Conservation (phyloP, 805 yeast species). For the Saccharomyces mikatae region DNA sequence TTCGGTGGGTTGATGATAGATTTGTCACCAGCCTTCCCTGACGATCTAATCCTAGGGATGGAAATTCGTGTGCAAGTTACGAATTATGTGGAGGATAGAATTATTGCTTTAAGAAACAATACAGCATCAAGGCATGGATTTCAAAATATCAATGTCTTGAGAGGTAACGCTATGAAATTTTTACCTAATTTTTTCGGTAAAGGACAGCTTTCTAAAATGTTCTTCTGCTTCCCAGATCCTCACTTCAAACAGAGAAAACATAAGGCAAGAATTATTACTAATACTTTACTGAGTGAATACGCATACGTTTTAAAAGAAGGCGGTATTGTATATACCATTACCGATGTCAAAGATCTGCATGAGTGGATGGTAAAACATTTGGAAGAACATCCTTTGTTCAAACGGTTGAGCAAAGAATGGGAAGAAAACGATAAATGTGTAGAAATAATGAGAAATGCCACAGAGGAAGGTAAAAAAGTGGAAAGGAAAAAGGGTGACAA, state of each 20-base stretch:
- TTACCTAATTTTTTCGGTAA: conserved; percentile 85
- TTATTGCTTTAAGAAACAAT: conserved; percentile 68
- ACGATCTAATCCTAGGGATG: conserved; percentile 80
- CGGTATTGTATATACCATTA: conserved; percentile 87
- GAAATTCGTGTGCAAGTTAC: conserved; percentile 97
- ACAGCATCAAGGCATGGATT: conserved; percentile 30
- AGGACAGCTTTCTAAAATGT: conserved; percentile 80
- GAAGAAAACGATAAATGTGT: conserved; percentile 78
- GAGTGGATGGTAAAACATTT: conserved; percentile 93
- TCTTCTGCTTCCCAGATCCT: conserved; percentile 99
- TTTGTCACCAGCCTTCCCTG: conserved; percentile 69
- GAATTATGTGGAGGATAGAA: conserved; percentile 91
- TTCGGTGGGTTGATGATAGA: conserved; percentile 86
- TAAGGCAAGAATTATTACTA: conserved; percentile 91
- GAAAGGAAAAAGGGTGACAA: conserved; percentile 82
- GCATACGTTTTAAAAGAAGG: conserved; percentile 83
- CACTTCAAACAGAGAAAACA: conserved; percentile 96
- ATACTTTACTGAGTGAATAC: conserved; percentile 81
- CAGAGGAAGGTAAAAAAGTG: conserved; percentile 97
- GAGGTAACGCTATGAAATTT: conserved; percentile 97
- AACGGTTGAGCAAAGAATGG: conserved; percentile 70
- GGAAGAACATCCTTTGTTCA: conserved; percentile 85
- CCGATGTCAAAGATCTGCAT: conserved; percentile 90
- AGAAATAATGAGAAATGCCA: conserved; percentile 76
- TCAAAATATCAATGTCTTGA: conserved; percentile 79